Evolutionary conservation across 768 basidiomycete genomes (phyloP).

Genomic region (Vararia minispora): DNA sequence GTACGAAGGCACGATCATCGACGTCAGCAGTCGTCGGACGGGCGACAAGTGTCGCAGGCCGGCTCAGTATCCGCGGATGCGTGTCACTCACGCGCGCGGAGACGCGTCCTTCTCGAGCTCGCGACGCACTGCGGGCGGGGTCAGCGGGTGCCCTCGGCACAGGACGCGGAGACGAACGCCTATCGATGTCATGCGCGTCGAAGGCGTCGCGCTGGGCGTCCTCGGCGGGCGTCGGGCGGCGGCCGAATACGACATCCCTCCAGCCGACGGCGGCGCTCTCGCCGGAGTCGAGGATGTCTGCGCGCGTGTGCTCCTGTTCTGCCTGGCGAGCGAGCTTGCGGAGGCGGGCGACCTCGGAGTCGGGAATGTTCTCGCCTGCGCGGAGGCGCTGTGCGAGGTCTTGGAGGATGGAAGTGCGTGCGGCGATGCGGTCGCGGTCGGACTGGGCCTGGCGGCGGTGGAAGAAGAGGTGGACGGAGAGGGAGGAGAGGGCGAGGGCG

Average conservation of each 20-base stretch:
- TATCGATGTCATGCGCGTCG: too few relatives aligned
- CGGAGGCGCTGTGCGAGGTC: slow-evolving; percentile 43
- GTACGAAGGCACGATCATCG: too few relatives aligned
- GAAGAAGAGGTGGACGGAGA: slow-evolving; percentile 56
- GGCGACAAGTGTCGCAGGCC: too few relatives aligned
- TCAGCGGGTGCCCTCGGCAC: too few relatives aligned
- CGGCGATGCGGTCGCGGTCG: slow-evolving; percentile 41
- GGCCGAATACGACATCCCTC: slow-evolving; percentile 8
- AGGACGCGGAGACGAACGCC: too few relatives aligned
- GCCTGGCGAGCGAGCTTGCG: slow-evolving; percentile 37
- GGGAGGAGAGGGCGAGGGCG: slow-evolving; percentile 51
- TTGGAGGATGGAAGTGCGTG: slow-evolving; percentile 53
- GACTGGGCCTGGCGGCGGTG: slow-evolving; percentile 38
- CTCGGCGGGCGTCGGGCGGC: slow-evolving; percentile 8
- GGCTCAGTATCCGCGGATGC: too few relatives aligned
- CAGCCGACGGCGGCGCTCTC: slow-evolving; percentile 7
- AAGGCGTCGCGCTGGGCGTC: not conserved
- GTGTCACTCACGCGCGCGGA: too few relatives aligned
- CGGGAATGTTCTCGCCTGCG: slow-evolving; percentile 31
- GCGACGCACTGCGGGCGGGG: too few relatives aligned
- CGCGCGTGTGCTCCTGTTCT: too few relatives aligned
- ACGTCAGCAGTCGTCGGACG: too few relatives aligned
- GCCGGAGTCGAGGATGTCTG: too few relatives aligned
- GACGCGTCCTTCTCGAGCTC: too few relatives aligned
- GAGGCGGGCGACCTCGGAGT: slow-evolving; percentile 42